A percentile compares a stretch with the other conserved stretches of the same genome.
These are phyloP conservation scores for Entomortierella parvispora DNA, from an alignment of 192 early-diverging fungal species.

Conservation along the genomic window DNA sequence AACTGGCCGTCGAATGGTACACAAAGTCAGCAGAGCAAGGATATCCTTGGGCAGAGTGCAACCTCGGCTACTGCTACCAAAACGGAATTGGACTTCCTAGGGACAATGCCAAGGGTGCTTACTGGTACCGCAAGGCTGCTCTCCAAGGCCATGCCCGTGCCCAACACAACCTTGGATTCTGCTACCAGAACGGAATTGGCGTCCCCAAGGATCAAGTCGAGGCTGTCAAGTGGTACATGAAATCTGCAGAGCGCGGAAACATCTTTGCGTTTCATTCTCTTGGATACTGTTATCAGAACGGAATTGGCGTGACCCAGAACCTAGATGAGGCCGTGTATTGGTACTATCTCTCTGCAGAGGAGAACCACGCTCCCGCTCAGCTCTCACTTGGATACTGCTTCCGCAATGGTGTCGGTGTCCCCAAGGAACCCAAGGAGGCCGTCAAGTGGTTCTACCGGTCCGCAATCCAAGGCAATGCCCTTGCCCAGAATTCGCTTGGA, in stretches of 20 bases:
- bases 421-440: conserved; percentile 69
- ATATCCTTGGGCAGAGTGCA: conserved; percentile 77
- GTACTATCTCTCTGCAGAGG: conserved; percentile 69
- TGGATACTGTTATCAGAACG: conserved; percentile 73
- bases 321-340: conserved; percentile 65
- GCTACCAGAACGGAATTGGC: conserved; percentile 88
- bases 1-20: conserved; percentile 71
- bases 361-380: conserved; percentile 70
- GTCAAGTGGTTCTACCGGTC: conserved; percentile 71
- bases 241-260: conserved; percentile 65
- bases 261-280: conserved; percentile 68
- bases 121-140: conserved; percentile 76
- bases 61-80: conserved; percentile 82
- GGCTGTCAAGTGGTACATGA: conserved; percentile 66
- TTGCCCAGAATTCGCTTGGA: conserved; percentile 81
- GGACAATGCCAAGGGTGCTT: conserved; percentile 62
- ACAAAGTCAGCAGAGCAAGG: conserved; percentile 66
- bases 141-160: conserved; percentile 71
- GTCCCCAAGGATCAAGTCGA: conserved; percentile 62
- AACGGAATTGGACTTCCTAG: conserved; percentile 69
- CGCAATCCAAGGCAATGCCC: conserved; percentile 71
- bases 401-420: conserved; percentile 69
- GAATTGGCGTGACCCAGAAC: conserved; percentile 65
- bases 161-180: conserved; percentile 81
- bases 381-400: conserved; percentile 72